These are phyloP conservation scores for Stephania japonica DNA, from an alignment of 164 flowering plant species.

Conservation along the genomic window DNA sequence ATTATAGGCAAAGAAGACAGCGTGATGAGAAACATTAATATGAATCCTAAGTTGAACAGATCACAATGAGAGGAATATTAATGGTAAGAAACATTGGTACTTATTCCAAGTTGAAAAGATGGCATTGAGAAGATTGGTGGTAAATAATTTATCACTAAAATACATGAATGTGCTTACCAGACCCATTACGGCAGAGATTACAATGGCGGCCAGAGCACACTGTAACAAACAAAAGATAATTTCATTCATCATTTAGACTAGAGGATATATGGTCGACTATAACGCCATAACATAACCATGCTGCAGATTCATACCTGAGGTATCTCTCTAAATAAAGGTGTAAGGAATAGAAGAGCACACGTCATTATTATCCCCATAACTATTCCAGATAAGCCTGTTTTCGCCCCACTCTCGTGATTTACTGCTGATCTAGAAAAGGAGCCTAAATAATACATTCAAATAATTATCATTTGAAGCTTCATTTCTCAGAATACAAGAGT, in stretches of 20 bases:
- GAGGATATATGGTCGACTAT: neutral
- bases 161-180: constrained; percentile 48
- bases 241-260: neutral
- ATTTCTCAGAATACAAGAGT: neutral
- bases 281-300: neutral
- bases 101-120: neutral
- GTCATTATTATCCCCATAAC: constrained; percentile 74
- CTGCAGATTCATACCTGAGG: constrained; percentile 60
- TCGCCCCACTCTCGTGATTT: constrained; percentile 97
- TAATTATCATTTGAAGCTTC: neutral
- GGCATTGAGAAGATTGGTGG: neutral
- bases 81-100: too few relatives aligned
- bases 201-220: constrained; percentile 98
- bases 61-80: too few relatives aligned
- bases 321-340: constrained; percentile 77
- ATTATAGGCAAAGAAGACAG: neutral
- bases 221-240: constrained; percentile 24
- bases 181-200: constrained; percentile 88
- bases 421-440: constrained; percentile 99
- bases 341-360: constrained; percentile 82
- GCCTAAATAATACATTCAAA: constrained; percentile 41
- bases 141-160: too few relatives aligned
- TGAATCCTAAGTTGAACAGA: too few relatives aligned
- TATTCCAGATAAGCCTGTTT: constrained; percentile 87
- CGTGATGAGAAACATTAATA: neutral